Percentiles rank a stretch among this genome's conserved stretches.
These are phyloP conservation scores for Echinochloa phyllopogon DNA, from an alignment of 176 grass and related monocot genomes.

Conservation along the genomic window DNA sequence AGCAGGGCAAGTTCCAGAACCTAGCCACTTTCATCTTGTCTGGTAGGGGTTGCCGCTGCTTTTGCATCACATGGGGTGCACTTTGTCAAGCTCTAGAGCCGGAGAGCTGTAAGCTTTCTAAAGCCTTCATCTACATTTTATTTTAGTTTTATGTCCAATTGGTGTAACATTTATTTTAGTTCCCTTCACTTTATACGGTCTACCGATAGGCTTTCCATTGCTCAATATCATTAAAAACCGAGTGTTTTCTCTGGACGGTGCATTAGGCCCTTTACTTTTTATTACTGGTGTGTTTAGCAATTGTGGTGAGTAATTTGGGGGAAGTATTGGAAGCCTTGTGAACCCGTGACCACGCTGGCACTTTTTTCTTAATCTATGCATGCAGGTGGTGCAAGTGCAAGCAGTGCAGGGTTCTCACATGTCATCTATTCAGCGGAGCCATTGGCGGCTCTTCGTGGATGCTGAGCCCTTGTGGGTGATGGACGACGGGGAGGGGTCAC, in stretches of 20 bases:
- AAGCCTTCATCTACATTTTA: neutral
- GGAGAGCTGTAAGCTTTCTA: conserved; percentile 55
- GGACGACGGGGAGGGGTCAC: too few species aligned
- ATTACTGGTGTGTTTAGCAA: neutral
- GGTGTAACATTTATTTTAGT: conserved; percentile 20
- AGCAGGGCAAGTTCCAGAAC: conserved; percentile 39
- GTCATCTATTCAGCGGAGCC: too few species aligned
- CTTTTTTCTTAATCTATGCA: conserved; percentile 40
- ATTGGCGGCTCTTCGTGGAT: too few species aligned
- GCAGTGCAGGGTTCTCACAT: too few species aligned
- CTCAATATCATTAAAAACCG: neutral
- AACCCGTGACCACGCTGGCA: neutral
- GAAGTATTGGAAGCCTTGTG: conserved; percentile 21
- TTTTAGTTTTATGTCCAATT: neutral
- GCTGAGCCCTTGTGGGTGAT: too few species aligned
- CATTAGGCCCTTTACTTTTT: neutral
- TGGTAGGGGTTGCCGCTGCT: neutral
- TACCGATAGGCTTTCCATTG: too few species aligned
- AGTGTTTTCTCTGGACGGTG: neutral
- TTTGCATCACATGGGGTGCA: conserved; percentile 66
- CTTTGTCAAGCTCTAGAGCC: conserved; percentile 57
- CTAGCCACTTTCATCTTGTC: conserved; percentile 59
- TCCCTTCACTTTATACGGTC: too few species aligned
- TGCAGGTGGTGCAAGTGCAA: conserved; percentile 87
- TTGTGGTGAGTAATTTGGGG: conserved; percentile 15